A percentile compares a stretch with the other conserved stretches of the same genome.
Evolutionary conservation across 2,329 filamentous ascomycete species (phyloP).

Genomic region (Xylaria multiplex): DNA sequence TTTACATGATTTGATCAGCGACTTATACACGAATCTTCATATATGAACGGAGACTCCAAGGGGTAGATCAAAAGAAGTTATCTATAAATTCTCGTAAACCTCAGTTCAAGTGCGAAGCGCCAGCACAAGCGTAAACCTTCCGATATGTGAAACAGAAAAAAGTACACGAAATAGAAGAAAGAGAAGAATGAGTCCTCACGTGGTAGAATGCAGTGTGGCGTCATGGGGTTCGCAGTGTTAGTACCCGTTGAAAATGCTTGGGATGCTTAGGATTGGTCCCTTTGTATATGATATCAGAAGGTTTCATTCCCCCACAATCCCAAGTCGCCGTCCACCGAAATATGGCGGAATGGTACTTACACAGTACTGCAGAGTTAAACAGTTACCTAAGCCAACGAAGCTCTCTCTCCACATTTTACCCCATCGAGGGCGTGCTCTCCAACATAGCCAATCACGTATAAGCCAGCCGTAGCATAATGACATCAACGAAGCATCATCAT

Average conservation of each 20-base stretch:
- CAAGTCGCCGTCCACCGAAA: slow-evolving; percentile 14
- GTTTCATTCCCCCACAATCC: slow-evolving; percentile 9
- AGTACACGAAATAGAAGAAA: not conserved
- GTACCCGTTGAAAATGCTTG: slow-evolving; percentile 3
- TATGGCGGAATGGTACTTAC: slow-evolving; percentile 16
- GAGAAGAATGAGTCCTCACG: slow-evolving; percentile 21
- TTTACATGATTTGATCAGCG: not conserved
- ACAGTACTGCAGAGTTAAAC: not conserved
- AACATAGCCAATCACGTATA: slow-evolving; percentile 18
- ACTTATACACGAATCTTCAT: not conserved
- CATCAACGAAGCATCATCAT: slow-evolving; percentile 31
- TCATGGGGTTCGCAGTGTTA: slow-evolving; percentile 17
- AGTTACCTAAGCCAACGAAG: slow-evolving; percentile 3
- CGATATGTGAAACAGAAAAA: not conserved
- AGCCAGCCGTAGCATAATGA: slow-evolving; percentile 19
- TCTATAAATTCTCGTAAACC: not conserved
- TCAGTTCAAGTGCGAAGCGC: not conserved
- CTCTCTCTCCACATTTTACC: slow-evolving; percentile 26
- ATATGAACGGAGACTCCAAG: not conserved
- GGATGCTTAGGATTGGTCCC: slow-evolving; percentile 2
- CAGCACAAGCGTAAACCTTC: not conserved
- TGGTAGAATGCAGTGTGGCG: slow-evolving; percentile 29
- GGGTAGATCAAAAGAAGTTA: not conserved
- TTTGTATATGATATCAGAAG: slow-evolving; percentile 1
- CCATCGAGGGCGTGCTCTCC: not conserved